These are phyloP conservation scores for Termitomyces sp. DNA, from an alignment of 768 basidiomycete species.

Conservation along the genomic window DNA sequence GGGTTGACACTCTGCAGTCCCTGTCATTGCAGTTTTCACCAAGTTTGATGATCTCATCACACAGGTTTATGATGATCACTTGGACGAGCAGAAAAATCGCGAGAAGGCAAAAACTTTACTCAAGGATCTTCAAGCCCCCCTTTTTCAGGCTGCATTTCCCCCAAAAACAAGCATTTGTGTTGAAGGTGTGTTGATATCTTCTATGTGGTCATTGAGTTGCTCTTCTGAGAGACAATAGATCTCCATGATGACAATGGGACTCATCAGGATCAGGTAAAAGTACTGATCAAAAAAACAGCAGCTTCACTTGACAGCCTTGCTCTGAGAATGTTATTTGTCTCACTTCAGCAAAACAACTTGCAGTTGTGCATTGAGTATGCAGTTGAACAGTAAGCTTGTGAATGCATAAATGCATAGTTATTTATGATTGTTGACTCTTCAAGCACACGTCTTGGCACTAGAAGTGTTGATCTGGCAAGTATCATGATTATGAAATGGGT, in stretches of 20 bases:
- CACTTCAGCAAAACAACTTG: neutral
- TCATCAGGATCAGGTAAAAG: neutral
- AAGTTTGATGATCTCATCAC: neutral
- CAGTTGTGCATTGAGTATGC: neutral
- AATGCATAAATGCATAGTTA: no score
- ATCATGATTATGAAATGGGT: no score
- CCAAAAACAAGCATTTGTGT: neutral
- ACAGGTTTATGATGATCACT: neutral
- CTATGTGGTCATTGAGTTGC: neutral
- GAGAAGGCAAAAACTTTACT: neutral
- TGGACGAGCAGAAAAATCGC: neutral
- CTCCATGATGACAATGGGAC: neutral
- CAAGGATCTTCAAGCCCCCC: neutral
- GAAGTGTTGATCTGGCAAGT: neutral
- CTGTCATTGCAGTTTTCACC: neutral
- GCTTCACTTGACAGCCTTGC: neutral
- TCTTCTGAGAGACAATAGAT: neutral
- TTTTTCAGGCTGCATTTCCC: neutral
- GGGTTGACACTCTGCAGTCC: neutral
- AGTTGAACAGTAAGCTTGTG: neutral
- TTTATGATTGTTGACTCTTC: neutral
- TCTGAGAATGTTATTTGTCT: neutral
- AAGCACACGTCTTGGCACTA: neutral
- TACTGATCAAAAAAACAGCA: neutral
- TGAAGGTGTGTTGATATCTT: neutral